Conservation (phyloP, 2,329 filamentous ascomycete species). For the Pseudogymnoascus verrucosus region DNA sequence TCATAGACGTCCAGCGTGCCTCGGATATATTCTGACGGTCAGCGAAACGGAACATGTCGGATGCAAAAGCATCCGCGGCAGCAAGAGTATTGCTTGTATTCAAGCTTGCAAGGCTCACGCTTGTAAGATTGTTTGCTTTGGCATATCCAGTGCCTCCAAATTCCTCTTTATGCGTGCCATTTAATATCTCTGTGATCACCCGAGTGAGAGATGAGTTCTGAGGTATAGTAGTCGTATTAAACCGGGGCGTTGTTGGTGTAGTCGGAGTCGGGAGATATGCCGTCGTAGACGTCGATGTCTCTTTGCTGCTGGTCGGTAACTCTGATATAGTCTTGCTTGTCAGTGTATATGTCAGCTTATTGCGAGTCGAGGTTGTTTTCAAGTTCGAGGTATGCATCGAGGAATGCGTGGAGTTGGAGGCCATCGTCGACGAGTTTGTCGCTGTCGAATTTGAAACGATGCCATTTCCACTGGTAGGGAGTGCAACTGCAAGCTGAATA, state of each 20-base stretch:
- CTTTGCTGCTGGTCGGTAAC: background rate
- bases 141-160: background rate
- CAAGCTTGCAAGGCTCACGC: background rate
- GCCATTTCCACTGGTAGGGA: background rate
- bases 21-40: conserved; percentile 1
- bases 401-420: background rate
- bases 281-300: background rate
- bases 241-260: background rate
- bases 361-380: background rate
- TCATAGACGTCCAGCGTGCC: background rate
- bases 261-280: background rate
- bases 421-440: background rate
- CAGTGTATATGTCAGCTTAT: background rate
- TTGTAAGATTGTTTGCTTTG: background rate
- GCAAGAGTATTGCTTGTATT: background rate
- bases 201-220: background rate
- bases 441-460: background rate
- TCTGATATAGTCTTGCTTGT: background rate
- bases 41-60: background rate
- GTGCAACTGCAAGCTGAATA: background rate
- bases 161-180: background rate
- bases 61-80: background rate
- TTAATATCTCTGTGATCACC: background rate
- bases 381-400: background rate
- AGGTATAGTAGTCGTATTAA: background rate